Evolutionary conservation across 805 yeast genomes (phyloP).

Genomic region (Yarrowia sp.): DNA sequence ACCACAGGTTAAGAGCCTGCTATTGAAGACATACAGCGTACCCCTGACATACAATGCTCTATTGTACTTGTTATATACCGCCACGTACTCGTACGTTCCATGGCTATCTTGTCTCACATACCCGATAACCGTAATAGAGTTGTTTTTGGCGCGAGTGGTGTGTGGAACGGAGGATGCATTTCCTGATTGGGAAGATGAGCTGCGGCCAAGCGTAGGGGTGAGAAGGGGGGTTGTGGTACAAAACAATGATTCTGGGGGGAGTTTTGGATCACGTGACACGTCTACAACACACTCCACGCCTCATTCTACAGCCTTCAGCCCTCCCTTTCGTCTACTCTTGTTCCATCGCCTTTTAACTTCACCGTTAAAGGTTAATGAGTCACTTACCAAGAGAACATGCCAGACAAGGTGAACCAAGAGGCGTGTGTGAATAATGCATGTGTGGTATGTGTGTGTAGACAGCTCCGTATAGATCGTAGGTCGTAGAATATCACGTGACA

Average conservation of each 20-base stretch:
- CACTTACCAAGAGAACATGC: neutral
- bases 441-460: neutral
- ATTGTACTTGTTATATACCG: no score
- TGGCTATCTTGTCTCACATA: neutral
- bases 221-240: neutral
- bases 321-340: neutral
- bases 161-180: slow-evolving; percentile 4
- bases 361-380: slow-evolving; percentile 15
- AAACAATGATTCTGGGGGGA: neutral
- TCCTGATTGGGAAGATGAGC: slow-evolving; percentile 3
- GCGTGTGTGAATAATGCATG: neutral
- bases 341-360: neutral
- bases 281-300: neutral
- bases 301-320: neutral
- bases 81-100: neutral
- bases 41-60: no score
- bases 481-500: neutral
- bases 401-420: slow-evolving; percentile 1
- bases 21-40: no score
- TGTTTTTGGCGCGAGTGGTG: neutral
- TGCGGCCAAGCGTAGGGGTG: neutral
- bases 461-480: no score
- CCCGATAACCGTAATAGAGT: slow-evolving; percentile 13
- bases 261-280: neutral
- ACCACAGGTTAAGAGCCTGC: no score